Evolutionary conservation across 2,329 filamentous ascomycete genomes (phyloP).

Genomic region (Epicoccum nigrum): DNA sequence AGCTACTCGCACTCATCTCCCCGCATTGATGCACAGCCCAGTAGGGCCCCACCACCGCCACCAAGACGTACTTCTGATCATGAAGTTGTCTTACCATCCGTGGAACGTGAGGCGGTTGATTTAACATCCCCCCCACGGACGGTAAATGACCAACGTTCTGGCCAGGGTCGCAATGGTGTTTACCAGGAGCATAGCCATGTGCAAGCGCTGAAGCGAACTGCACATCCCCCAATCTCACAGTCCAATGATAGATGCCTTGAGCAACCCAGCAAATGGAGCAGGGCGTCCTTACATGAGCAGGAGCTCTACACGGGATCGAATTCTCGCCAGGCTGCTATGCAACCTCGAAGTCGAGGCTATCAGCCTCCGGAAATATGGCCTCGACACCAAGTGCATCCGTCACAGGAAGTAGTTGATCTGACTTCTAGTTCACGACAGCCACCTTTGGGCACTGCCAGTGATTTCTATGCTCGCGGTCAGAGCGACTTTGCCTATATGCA

Average conservation of each 20-base stretch:
- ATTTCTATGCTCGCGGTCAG: slow-evolving; percentile 1
- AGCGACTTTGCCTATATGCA: slow-evolving; percentile 15
- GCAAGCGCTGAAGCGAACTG: slow-evolving; percentile 29
- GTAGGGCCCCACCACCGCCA: slow-evolving; percentile 18
- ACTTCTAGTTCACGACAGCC: slow-evolving; percentile 32
- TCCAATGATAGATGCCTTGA: slow-evolving; percentile 6
- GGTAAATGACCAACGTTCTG: slow-evolving; percentile 7
- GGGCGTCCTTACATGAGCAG: neutral
- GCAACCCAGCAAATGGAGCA: neutral
- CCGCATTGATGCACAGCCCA: slow-evolving; percentile 24
- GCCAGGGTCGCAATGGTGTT: slow-evolving; percentile 13
- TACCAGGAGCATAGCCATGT: slow-evolving; percentile 15
- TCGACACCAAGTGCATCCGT: slow-evolving; percentile 17
- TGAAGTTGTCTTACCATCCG: slow-evolving; percentile 42
- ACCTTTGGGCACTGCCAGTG: slow-evolving; percentile 10
- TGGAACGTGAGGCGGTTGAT: slow-evolving; percentile 39
- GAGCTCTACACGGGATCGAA: neutral
- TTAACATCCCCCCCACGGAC: slow-evolving; percentile 24
- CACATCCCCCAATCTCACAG: slow-evolving; percentile 16
- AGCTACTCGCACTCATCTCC: slow-evolving; percentile 19
- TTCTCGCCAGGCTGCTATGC: neutral
- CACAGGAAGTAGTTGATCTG: slow-evolving; percentile 31
- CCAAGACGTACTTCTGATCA: slow-evolving; percentile 37
- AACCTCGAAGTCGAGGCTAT: slow-evolving; percentile 8
- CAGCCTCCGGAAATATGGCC: slow-evolving; percentile 19